Base-by-base conservation (phyloP, 768 basidiomycete genomes). In the Coprinopsis marcescibilis region DNA sequence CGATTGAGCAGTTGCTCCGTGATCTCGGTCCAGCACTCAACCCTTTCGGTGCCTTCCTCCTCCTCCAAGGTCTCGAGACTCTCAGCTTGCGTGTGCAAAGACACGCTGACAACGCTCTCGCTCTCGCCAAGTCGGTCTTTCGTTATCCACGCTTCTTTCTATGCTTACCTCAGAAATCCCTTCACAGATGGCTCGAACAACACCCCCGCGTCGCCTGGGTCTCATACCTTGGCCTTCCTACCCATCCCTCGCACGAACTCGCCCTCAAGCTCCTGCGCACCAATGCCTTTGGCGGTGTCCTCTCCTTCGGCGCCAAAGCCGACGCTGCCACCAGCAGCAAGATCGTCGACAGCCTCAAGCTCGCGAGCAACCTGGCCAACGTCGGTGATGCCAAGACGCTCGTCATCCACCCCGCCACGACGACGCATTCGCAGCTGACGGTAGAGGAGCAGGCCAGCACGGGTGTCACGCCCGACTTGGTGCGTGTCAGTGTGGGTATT, bases 51-150 rank as follows among this genome's bases (percentile, higher is more conserved):
- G 83, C 82, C 1, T 88, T 88, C 68, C 71, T 86, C 35, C 72
- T 89, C 8, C 65, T 89, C n/a, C 83, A 85, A 56, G 86, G 87
- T 32, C 69, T 89, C 23, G 87, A 89, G 66, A 89, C 86, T 4
- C 76, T 89, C 46, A 79, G 76, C 51, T 64, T 89, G 44, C 76
- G 87, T 13, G 80, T 71, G 6, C 75, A 89, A 66, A 64, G 87
- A 43, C 89, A 90, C 60, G 74, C 71, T 43, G 71, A 80, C 30
- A 89, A 90, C 52, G 80, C 82, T 0, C 70, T 90, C 12, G 74
- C 72, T 3, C 71, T 91, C 17, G 89, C 89, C 0, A 62, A 68
- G 35, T 36, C 12, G 12, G 35, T 19, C 35, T 7, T 36, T 7
- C 10, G 7, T 19, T 36, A 13, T 36, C 12, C 17, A 8, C 10